phyloP scores from a whole-genome alignment of 257 asterid species.

The Knoxia roxburghii region DNA sequence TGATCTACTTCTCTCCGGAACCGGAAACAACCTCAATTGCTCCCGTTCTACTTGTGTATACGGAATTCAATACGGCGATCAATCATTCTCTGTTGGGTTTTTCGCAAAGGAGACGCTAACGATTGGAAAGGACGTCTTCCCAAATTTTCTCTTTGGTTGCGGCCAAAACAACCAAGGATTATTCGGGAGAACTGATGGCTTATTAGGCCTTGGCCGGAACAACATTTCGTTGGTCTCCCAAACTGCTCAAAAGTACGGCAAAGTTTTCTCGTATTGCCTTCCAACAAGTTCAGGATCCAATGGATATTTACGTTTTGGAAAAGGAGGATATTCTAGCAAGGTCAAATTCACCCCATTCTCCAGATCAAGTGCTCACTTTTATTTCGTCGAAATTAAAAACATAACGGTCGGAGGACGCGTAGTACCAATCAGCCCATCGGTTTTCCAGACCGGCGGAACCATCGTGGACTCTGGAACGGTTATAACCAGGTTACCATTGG shows the following conservation, averaged over 20 bases:
- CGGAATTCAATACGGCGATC: slow-evolving; percentile 51
- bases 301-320: slow-evolving; percentile 63
- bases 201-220: slow-evolving; percentile 66
- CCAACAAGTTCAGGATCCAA: slow-evolving; percentile 48
- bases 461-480: slow-evolving; percentile 79
- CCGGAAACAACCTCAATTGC: slow-evolving; percentile 41
- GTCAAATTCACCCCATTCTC: slow-evolving; percentile 48
- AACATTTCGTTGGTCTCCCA: slow-evolving; percentile 56
- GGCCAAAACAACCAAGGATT: slow-evolving; percentile 66
- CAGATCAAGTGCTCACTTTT: slow-evolving; percentile 26
- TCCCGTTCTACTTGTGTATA: slow-evolving; percentile 41
- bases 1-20: slow-evolving; percentile 38
- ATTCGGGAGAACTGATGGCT: slow-evolving; percentile 55
- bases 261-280: slow-evolving; percentile 71
- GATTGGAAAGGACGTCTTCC: slow-evolving; percentile 33
- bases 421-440: slow-evolving; percentile 33
- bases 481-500: slow-evolving; percentile 57
- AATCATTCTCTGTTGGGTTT: slow-evolving; percentile 51
- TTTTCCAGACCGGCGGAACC: slow-evolving; percentile 43
- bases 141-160: slow-evolving; percentile 59
- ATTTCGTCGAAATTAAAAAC: slow-evolving; percentile 38
- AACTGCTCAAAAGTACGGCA: slow-evolving; percentile 44
- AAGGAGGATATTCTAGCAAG: neutral
- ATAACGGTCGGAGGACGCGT: slow-evolving; percentile 45
- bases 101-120: slow-evolving; percentile 48